A percentile compares a stretch with the other conserved stretches of the same genome.
Conservation (phyloP, 768 basidiomycete species). For the Hydnum rufescens region DNA sequence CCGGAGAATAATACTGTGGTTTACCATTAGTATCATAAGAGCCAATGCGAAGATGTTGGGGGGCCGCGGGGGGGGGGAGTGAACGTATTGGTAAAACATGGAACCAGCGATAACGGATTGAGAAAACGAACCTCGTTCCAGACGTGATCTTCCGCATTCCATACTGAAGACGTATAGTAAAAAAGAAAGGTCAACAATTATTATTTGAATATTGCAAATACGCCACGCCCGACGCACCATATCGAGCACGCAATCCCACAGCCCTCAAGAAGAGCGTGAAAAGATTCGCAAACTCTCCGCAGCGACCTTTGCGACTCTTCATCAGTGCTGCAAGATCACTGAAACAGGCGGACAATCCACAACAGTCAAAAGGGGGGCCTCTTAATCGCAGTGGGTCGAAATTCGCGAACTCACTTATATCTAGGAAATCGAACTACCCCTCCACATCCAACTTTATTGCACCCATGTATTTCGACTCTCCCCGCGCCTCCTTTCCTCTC, state of each 20-base stretch:
- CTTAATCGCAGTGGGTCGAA: not conserved
- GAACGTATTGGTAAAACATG: not conserved
- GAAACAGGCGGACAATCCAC: not conserved
- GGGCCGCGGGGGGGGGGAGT: no score
- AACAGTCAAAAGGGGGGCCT: not conserved
- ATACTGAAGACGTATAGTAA: conserved; percentile 9
- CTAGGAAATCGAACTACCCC: conserved; percentile 17
- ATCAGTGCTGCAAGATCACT: conserved; percentile 17
- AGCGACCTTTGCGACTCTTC: conserved; percentile 14
- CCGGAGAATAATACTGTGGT: conserved; percentile 13
- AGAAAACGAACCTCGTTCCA: conserved; percentile 19
- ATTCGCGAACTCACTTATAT: conserved; percentile 15
- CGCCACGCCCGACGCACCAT: conserved; percentile 12
- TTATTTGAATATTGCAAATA: conserved; percentile 13
- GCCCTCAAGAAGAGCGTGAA: conserved; percentile 21
- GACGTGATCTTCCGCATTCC: conserved; percentile 24
- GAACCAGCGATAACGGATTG: not conserved
- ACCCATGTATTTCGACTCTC: conserved; percentile 21
- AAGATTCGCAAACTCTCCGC: conserved; percentile 23
- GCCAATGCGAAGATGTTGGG: no score
- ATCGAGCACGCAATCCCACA: conserved; percentile 18
- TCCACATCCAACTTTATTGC: conserved; percentile 13
- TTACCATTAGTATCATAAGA: not conserved
- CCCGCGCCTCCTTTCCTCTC: conserved; percentile 18
- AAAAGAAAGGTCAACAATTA: not conserved